phyloP scores from a whole-genome alignment of 306 rosid species.

The Amphicarpaea edgeworthii region DNA sequence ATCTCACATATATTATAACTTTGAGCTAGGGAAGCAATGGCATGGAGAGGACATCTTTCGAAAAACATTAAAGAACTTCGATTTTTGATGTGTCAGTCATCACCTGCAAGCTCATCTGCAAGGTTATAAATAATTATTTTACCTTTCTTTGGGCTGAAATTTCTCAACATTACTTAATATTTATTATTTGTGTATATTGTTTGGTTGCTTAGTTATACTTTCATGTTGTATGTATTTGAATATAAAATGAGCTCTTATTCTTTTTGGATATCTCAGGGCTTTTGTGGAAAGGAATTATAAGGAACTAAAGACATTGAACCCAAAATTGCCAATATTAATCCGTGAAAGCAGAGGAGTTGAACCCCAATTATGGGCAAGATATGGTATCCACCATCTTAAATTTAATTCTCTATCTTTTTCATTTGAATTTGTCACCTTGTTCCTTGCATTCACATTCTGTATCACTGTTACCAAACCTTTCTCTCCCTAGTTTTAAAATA shows the following conservation, averaged over 20 bases:
- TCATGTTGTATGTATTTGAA: slow-evolving; percentile 2
- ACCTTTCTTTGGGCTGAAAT: background rate
- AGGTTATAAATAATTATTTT: slow-evolving; percentile 60
- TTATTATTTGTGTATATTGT: background rate
- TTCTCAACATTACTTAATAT: slow-evolving; percentile 4
- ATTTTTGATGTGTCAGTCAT: slow-evolving; percentile 87
- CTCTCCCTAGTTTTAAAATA: background rate
- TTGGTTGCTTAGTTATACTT: background rate
- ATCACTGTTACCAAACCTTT: background rate
- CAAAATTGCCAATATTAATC: slow-evolving; percentile 87
- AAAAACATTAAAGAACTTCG: slow-evolving; percentile 87
- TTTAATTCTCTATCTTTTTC: background rate
- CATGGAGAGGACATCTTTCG: slow-evolving; percentile 87
- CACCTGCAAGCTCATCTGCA: slow-evolving; percentile 85
- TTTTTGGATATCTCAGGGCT: slow-evolving; percentile 55
- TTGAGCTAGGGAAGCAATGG: slow-evolving; percentile 60
- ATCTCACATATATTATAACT: slow-evolving; percentile 40
- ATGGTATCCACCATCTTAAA: slow-evolving; percentile 60
- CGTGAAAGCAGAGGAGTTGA: slow-evolving; percentile 89
- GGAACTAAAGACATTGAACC: slow-evolving; percentile 85
- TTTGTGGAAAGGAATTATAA: slow-evolving; percentile 89
- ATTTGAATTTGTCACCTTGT: slow-evolving; percentile 17
- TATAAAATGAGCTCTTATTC: slow-evolving; percentile 9
- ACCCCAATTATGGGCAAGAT: slow-evolving; percentile 98
- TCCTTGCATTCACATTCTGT: slow-evolving; percentile 27